Percentiles rank a stretch among this genome's conserved stretches.
Evolutionary conservation across 495 filamentous ascomycete species (phyloP).

Genomic region (Chaetomium tenue): DNA sequence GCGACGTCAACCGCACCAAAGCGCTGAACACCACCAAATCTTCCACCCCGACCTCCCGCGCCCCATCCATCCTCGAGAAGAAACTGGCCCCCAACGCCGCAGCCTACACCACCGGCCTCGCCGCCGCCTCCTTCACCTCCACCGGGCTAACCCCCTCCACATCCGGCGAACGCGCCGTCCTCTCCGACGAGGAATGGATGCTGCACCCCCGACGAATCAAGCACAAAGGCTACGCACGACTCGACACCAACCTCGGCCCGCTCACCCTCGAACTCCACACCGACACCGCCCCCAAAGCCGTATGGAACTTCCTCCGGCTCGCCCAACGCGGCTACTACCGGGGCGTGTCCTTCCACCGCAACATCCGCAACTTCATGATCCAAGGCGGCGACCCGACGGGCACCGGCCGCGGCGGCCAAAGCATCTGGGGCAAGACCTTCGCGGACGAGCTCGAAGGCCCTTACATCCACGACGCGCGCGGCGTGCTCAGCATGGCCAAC

Average conservation of each 20-base stretch:
- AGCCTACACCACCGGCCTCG: constrained; percentile 82
- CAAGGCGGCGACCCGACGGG: constrained; percentile 95
- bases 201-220: constrained; percentile 84
- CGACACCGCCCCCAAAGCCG: constrained; percentile 84
- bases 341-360: constrained; percentile 79
- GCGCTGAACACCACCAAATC: constrained; percentile 38
- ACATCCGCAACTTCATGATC: constrained; percentile 95
- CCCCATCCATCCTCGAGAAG: constrained; percentile 47
- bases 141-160: constrained; percentile 93
- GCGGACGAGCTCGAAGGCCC: constrained; percentile 91
- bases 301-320: constrained; percentile 94
- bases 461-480: constrained; percentile 70
- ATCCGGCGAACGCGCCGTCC: constrained; percentile 72
- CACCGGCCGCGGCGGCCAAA: constrained; percentile 81
- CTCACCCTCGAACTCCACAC: constrained; percentile 88
- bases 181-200: constrained; percentile 95
- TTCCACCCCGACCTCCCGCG: constrained; percentile 19
- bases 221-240: constrained; percentile 81
- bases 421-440: constrained; percentile 88
- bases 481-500: constrained; percentile 91
- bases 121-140: constrained; percentile 91
- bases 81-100: constrained; percentile 78
- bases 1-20: constrained; percentile 51
- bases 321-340: constrained; percentile 88
- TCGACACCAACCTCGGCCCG: constrained; percentile 79